Conservation (phyloP, 2,329 filamentous ascomycete species). For the Metarhizium humberi region DNA sequence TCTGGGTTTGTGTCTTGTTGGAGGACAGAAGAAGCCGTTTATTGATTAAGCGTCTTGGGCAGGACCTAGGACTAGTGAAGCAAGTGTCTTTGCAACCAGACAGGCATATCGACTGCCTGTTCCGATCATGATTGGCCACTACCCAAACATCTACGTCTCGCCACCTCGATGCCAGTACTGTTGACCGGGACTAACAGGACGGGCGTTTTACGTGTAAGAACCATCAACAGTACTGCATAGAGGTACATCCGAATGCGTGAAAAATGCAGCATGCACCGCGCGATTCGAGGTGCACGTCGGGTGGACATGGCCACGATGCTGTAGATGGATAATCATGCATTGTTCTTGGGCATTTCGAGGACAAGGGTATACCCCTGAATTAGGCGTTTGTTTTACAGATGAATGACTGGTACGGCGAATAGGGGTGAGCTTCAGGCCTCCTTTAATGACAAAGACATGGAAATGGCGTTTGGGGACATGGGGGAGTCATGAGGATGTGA, state of each 20-base stretch:
- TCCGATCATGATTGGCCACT: not conserved
- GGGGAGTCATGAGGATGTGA: not conserved
- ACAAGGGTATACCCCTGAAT: not conserved
- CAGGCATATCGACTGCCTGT: not conserved
- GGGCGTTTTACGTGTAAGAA: not conserved
- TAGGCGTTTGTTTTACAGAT: not conserved
- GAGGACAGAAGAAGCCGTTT: constrained; percentile 54
- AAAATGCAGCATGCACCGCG: not conserved
- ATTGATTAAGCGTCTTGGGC: constrained; percentile 41
- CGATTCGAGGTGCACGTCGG: not conserved
- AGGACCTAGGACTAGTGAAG: not conserved
- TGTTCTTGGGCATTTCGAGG: not conserved
- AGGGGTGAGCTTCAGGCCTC: not conserved
- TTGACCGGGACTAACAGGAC: not conserved
- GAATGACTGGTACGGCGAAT: not conserved
- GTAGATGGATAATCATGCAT: not conserved
- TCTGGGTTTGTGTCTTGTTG: constrained; percentile 54
- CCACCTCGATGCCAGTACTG: not conserved
- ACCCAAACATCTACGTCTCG: not conserved
- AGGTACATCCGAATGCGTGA: not conserved
- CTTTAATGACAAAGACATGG: not conserved
- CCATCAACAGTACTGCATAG: not conserved
- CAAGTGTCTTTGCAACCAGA: not conserved
- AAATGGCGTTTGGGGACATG: not conserved
- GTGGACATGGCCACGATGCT: too few species aligned